Evolutionary conservation across 129 eudicot species (phyloP).

Genomic region (Deinandra increscens): DNA sequence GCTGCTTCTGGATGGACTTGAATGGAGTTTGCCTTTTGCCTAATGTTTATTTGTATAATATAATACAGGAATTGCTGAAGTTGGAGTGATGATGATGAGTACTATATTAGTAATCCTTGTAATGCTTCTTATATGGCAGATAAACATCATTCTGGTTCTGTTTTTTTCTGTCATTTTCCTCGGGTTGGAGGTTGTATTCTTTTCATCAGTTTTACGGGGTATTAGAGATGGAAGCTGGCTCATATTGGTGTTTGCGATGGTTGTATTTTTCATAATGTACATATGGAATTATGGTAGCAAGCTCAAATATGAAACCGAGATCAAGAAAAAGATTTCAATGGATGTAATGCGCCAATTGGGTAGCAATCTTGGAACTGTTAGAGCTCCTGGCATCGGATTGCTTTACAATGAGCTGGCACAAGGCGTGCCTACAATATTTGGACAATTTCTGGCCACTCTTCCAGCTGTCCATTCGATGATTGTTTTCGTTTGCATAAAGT

Average conservation of each 20-base stretch:
- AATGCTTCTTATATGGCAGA: slow-evolving; percentile 99
- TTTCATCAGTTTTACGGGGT: slow-evolving; percentile 78
- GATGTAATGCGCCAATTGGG: slow-evolving; percentile 80
- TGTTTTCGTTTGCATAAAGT: slow-evolving; percentile 79
- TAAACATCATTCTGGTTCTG: slow-evolving; percentile 59
- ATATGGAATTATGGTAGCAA: slow-evolving; percentile 97
- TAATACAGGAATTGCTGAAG: slow-evolving; percentile 74
- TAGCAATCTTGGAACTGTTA: slow-evolving; percentile 79
- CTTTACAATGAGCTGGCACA: slow-evolving; percentile 90
- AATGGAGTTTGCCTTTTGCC: slow-evolving; percentile 14
- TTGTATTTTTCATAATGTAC: slow-evolving; percentile 65
- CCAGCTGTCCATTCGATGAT: slow-evolving; percentile 98
- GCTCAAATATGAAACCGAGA: slow-evolving; percentile 85
- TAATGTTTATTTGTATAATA: slow-evolving; percentile 28
- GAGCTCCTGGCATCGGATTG: slow-evolving; percentile 97
- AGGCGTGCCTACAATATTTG: slow-evolving; percentile 88
- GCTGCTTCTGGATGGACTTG: background rate
- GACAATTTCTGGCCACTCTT: slow-evolving; percentile 78
- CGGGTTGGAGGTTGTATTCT: slow-evolving; percentile 70
- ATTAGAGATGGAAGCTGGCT: slow-evolving; percentile 97
- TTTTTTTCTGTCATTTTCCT: slow-evolving; percentile 58
- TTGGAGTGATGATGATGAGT: slow-evolving; percentile 94
- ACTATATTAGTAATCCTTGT: slow-evolving; percentile 83
- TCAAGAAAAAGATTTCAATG: slow-evolving; percentile 78
- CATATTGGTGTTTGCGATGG: slow-evolving; percentile 63